Percentiles rank a stretch among this genome's conserved stretches.
phyloP scores from a whole-genome alignment of 257 asterid species.

The Handroanthus guayacan region DNA sequence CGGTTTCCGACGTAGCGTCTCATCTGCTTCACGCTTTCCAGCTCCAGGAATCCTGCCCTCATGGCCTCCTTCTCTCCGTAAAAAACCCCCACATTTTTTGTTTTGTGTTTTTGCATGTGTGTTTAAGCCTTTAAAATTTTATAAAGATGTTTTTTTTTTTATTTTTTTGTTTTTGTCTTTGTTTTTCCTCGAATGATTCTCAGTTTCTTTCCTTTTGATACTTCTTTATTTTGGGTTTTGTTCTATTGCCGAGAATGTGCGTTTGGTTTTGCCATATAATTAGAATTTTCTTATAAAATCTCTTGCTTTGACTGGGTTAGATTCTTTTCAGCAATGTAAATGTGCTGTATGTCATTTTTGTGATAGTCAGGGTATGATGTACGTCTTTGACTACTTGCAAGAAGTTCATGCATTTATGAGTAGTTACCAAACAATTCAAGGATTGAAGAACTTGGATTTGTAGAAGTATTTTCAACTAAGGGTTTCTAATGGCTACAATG shows the following conservation, averaged over 20 bases:
- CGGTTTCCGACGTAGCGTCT: slow-evolving; percentile 64
- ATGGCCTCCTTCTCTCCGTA: slow-evolving; percentile 86
- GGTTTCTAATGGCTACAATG: background rate
- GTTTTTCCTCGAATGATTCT: background rate
- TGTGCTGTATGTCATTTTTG: background rate
- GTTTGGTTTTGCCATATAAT: background rate
- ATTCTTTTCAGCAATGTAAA: background rate
- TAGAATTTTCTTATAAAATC: background rate
- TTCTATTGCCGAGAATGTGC: slow-evolving; percentile 7
- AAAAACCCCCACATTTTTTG: background rate
- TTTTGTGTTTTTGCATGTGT: background rate
- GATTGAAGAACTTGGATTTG: slow-evolving; percentile 4
- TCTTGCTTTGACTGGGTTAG: slow-evolving; percentile 7
- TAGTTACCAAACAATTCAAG: slow-evolving; percentile 7
- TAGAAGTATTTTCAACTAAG: background rate
- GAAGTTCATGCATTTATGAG: background rate
- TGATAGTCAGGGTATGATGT: background rate
- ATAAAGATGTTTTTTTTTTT: background rate
- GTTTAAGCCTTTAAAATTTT: background rate
- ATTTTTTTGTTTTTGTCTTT: background rate
- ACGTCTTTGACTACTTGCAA: background rate
- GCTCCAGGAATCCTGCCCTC: slow-evolving; percentile 79
- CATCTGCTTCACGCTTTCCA: slow-evolving; percentile 69
- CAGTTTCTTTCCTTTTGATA: background rate
- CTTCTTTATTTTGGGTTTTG: slow-evolving; percentile 2